Base-by-base conservation (phyloP, 1,139 yeast genomes). In the Debaryomyces singareniensis region DNA sequence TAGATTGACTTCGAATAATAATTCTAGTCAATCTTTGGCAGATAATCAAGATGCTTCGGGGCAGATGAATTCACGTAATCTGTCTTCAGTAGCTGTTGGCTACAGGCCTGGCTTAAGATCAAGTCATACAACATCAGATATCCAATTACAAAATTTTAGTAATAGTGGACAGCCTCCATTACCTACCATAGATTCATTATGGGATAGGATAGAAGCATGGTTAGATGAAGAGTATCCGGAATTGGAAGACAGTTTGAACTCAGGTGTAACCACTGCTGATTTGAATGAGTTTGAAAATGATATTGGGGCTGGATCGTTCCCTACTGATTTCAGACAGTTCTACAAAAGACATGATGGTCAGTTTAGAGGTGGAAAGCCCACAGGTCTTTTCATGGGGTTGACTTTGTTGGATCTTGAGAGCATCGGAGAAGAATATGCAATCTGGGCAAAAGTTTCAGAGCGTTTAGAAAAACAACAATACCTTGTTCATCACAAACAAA, bases 261-360 rank as follows among this genome's bases (percentile, higher is more conserved):
- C 70, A 36, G 84, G 85, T 4, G 93, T 76, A 7, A 80, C 91
- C 3, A 66, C 73, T 15, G 81, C 83, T 20, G 94, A 84, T 51
- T 66, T 84, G 48, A 78, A 79, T 52, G 91, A 81, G 43, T 68
- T 84, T 40, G 93, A 83, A 49, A 71, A 71, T 37, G 93, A 83
- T 49, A 61, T 81, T 44, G 80, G 73, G 30, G 62, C 78, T 40
- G 71, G 72, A 1, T 61, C 74, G 16, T 64, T 84, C 32, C 94
- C 95, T 2, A 59, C 69, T 3, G 93, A 82, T 42, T 80, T 84
- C 30, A 74, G 91, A 44, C 91, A 80, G 47, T 77, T 82, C 35
- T 78, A 72, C 52, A 74, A 75, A 51, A 63, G 77, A 35, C 91
- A 83, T 50, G 95, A 84, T 51, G 95, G 95, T 35, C 94, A 84